These are phyloP conservation scores for Mucor sp. DNA, from an alignment of 371 early-diverging fungal genomes.

Conservation along the genomic window DNA sequence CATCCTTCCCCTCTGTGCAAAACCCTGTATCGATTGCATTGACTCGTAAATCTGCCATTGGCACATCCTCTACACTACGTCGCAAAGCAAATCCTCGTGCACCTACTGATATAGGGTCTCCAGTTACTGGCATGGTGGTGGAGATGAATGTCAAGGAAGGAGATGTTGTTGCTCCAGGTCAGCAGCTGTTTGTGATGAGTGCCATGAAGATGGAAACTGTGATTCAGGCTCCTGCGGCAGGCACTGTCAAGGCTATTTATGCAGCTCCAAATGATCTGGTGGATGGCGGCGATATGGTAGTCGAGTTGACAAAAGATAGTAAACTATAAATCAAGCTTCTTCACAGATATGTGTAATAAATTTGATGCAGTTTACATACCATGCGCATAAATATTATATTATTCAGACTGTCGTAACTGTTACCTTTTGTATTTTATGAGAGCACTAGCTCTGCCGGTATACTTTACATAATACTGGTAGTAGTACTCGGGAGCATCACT, in stretches of 20 bases:
- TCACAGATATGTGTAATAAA: background rate
- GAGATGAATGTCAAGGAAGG: constrained; percentile 40
- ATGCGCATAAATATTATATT: too few species aligned
- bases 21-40: constrained; percentile 23
- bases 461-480: too few species aligned
- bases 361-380: background rate
- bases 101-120: constrained; percentile 31
- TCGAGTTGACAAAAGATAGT: constrained; percentile 34
- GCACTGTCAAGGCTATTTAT: constrained; percentile 27
- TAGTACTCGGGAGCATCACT: too few species aligned
- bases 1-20: constrained; percentile 12
- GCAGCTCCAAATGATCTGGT: constrained; percentile 36
- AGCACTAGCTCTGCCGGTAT: too few species aligned
- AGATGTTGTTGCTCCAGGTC: constrained; percentile 25
- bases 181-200: constrained; percentile 42
- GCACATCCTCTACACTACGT: constrained; percentile 18
- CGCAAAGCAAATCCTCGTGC: constrained; percentile 32
- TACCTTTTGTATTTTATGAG: too few species aligned
- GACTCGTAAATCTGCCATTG: constrained; percentile 27
- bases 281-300: constrained; percentile 38
- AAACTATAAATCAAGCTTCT: constrained; percentile 13
- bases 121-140: constrained; percentile 46
- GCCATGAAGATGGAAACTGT: constrained; percentile 56
- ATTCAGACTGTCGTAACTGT: too few species aligned
- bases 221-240: constrained; percentile 24